Evolutionary conservation across 2,329 filamentous ascomycete species (phyloP), one percentile per base, ranked within the genome.

Genomic region (Juglanconis juglandina): DNA sequence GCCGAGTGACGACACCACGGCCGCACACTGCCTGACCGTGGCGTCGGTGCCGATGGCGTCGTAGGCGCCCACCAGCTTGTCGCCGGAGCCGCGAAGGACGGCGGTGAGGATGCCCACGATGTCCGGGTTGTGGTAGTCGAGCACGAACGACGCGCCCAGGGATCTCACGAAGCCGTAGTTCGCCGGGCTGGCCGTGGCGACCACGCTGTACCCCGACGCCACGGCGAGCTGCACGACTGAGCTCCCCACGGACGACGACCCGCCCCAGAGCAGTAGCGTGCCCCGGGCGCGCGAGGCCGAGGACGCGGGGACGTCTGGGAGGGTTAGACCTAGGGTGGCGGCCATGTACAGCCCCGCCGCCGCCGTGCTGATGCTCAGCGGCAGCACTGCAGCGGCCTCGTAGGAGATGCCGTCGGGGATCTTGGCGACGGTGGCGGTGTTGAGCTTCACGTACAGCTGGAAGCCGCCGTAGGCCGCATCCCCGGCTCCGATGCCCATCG

Each of bases 191-290:
- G 60, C 60, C 11, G 60, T 61, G 14, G 60, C 52, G 37, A 61
- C 55, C 13, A 65, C 62, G 34, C 46, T 52, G 35, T 64, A 62
- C 34, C 62, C 64, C 3, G 62, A 44, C 50, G 62, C 62, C 8
- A 54, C 51, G 42, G 73, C 62, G 13, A 80, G 72, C 63, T 80
- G 77, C 11, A 79, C 73, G 4, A 74, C 76, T 47, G 73, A 75
- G 62, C 72, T 71, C 4, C 78, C 78, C 3, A 80, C 77, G 37
- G 70, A 73, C 4, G 74, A 73, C 2, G 77, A 75, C 4, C 79
- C 81, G 42, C 80, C 79, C 76, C 78, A 82, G 24, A 82, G 68
- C 9, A 82, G 68, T 0, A 80, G 4, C 34, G 69, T 54, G 33
- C 58, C 46, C 30, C 39, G 11, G 17, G 34, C 32, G 24, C 44